Percentiles rank a stretch among this genome's conserved stretches.
Conservation (phyloP, 208 protist genomes). For the Crithidia expoeki region DNA sequence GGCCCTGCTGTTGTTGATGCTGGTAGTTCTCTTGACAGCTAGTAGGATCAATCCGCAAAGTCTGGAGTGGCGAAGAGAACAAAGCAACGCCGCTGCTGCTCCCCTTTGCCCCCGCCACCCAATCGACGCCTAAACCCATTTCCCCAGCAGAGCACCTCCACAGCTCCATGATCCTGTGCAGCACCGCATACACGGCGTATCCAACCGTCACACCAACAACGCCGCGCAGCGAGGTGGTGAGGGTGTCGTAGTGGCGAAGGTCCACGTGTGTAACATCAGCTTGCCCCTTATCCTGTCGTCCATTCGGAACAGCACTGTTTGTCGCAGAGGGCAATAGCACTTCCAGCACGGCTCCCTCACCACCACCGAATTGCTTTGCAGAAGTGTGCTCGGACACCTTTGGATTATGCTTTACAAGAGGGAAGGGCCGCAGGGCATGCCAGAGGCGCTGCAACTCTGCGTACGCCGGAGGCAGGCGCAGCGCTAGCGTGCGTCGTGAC, state of each 20-base stretch:
- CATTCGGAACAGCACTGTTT: background rate
- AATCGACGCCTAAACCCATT: background rate
- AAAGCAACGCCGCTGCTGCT: background rate
- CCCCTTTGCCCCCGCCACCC: background rate
- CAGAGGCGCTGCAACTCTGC: conserved; percentile 28
- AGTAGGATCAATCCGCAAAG: no score
- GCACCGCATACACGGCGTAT: conserved; percentile 19
- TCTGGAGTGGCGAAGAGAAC: no score
- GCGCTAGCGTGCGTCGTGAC: conserved; percentile 16
- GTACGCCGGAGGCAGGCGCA: conserved; percentile 18
- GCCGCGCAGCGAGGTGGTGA: conserved; percentile 20
- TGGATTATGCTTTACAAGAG: no score
- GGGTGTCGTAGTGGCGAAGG: conserved; percentile 13
- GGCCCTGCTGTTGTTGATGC: background rate
- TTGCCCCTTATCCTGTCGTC: background rate
- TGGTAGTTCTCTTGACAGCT: no score
- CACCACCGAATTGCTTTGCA: background rate
- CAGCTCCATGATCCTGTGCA: background rate
- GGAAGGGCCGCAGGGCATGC: conserved; percentile 5
- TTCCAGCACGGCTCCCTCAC: conserved; percentile 15
- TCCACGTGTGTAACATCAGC: background rate
- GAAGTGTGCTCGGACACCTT: background rate
- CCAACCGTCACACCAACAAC: conserved; percentile 21
- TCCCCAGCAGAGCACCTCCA: background rate
- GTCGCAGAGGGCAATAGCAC: conserved; percentile 8